phyloP scores from a whole-genome alignment of 352 stramenopile species.

The Phytopythium montanum region DNA sequence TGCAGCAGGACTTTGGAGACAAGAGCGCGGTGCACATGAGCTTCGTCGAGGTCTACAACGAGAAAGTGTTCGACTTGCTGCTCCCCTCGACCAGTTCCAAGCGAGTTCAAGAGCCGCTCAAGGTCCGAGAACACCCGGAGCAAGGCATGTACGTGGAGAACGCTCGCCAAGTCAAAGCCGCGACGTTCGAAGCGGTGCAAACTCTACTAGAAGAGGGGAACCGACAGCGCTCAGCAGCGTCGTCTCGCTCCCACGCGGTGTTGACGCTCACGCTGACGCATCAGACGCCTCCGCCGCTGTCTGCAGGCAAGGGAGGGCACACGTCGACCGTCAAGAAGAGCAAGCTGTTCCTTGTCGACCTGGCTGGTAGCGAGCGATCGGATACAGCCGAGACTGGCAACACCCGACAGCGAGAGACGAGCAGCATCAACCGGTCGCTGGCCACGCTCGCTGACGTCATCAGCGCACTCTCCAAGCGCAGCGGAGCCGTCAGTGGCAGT shows the following conservation, averaged over 20 bases:
- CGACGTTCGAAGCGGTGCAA: conserved; percentile 50
- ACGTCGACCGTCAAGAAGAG: conserved; percentile 27
- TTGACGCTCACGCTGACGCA: conserved; percentile 58
- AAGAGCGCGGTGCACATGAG: conserved; percentile 50
- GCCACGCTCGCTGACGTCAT: conserved; percentile 85
- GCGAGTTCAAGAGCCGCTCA: conserved; percentile 37
- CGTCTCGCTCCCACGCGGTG: conserved; percentile 61
- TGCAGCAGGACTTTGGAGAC: conserved; percentile 5
- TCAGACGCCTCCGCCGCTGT: conserved; percentile 9
- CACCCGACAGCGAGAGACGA: conserved; percentile 58
- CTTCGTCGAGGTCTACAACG: conserved; percentile 83
- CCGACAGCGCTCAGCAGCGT: conserved; percentile 48
- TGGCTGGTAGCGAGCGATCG: conserved; percentile 61
- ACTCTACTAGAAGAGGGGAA: conserved; percentile 61
- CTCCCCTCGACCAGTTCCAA: conserved; percentile 18
- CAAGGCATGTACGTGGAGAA: conserved; percentile 65
- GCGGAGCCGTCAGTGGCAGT: conserved; percentile 4
- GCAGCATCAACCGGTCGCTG: conserved; percentile 82
- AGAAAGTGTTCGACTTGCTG: conserved; percentile 72
- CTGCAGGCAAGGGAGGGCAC: background rate
- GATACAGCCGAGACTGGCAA: conserved; percentile 48
- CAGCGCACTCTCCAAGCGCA: conserved; percentile 50
- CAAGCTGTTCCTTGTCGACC: conserved; percentile 73
- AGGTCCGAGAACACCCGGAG: conserved; percentile 70
- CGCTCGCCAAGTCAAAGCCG: conserved; percentile 38